A percentile compares a stretch with the other conserved stretches of the same genome.
phyloP scores from a whole-genome alignment of 306 rosid genomes.

The Adenanthera pavonina region DNA sequence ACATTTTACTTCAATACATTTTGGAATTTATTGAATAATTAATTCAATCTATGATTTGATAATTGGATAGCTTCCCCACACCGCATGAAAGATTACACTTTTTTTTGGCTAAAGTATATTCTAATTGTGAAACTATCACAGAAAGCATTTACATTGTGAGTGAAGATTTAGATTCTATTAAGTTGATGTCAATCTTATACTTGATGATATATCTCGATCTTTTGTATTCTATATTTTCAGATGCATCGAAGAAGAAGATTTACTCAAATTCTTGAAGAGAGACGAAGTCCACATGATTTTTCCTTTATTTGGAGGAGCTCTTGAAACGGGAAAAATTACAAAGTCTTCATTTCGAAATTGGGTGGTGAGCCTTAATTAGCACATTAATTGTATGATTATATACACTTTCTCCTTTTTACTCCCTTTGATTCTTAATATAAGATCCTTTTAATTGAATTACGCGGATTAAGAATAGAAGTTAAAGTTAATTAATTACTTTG shows the following conservation, averaged over 20 bases:
- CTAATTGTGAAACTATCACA: too few relatives aligned
- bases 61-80: background rate
- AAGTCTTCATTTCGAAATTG: constrained; percentile 36
- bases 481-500: too few relatives aligned
- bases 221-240: background rate
- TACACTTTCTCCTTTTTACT: too few relatives aligned
- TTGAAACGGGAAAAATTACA: constrained; percentile 33
- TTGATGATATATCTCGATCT: background rate
- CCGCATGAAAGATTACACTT: background rate
- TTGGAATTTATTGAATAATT: too few relatives aligned
- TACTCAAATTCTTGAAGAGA: constrained; percentile 28
- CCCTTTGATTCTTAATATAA: too few relatives aligned
- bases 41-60: background rate
- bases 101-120: too few relatives aligned
- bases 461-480: too few relatives aligned
- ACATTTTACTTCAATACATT: too few relatives aligned
- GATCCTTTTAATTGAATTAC: too few relatives aligned
- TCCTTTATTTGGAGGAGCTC: constrained; percentile 35
- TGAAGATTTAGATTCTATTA: background rate
- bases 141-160: too few relatives aligned
- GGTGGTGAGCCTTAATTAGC: constrained; percentile 27
- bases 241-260: constrained; percentile 34
- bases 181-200: background rate
- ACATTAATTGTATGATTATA: too few relatives aligned
- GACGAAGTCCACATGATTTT: constrained; percentile 31